Base-by-base conservation (phyloP, 1,284 basidiomycete genomes). In the Chalciporus sp. region DNA sequence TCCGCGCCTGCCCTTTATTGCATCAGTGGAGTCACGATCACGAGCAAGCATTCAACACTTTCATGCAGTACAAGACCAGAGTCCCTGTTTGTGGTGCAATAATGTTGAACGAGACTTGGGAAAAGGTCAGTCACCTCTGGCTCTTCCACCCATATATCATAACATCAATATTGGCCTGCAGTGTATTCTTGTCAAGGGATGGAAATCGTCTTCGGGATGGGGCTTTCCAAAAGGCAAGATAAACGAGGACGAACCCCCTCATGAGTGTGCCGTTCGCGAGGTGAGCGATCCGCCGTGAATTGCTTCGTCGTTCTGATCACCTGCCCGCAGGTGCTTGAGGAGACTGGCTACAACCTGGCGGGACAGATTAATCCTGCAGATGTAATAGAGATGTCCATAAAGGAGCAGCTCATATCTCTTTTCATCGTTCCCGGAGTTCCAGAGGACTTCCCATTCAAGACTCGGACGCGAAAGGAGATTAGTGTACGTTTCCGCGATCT, bases 11-110 rank as follows among this genome's bases (percentile, higher is more conserved):
- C 68, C 90, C 92, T 8, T 72, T 94, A 42, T 76, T 95, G 27
- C 84, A 86, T 57, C 86, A 88, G 62, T 91, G 88, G 85, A 85
- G 84, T 61, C 76, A 85, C 62, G 86, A 90, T 68, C 89, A 92
- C 63, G 91, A 92, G 65, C 80, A 86, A 64, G 86, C 88, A 9
- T 93, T 92, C 73, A 82, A 85, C 62, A 83, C 81, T 47, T 95
- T 95, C 72, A 90, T 96, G 89, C 81, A 89, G 62, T 99, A 99
- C 77, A 99, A 99, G 80, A 94, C 91, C 35, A 83, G 94, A 65
- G 97, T 99, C 2, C 97, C 97, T 11, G 96, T 98, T n/a, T 99
- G 97, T 65, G 97, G 97, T 51, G 95, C 92, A 17, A 98, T 99
- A 64, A 88, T 99, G 84, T 78, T 99, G 60, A 94, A 95, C 64